Conservation (phyloP, 495 filamentous ascomycete genomes). For the Eremomyces bilateralis region DNA sequence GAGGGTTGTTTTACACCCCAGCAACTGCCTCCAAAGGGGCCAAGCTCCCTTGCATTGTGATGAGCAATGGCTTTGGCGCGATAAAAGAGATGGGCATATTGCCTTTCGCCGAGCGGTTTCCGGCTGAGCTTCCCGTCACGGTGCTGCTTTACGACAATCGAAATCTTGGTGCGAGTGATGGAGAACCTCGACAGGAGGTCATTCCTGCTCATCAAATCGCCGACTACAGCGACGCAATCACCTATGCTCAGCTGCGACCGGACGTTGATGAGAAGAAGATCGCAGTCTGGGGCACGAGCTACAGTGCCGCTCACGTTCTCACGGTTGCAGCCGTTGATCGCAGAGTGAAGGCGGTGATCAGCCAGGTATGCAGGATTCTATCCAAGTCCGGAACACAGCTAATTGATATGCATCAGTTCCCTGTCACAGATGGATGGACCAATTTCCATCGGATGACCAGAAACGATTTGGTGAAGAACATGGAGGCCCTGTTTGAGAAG, state of each 20-base stretch:
- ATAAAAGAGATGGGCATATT: constrained; percentile 16
- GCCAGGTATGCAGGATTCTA: constrained; percentile 15
- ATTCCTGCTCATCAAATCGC: constrained; percentile 14
- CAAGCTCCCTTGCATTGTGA: constrained; percentile 15
- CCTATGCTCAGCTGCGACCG: constrained; percentile 10
- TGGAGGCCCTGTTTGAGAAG: too few relatives aligned
- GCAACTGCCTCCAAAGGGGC: background rate
- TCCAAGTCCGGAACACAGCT: too few relatives aligned
- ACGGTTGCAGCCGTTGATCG: constrained; percentile 17
- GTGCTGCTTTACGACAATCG: constrained; percentile 20
- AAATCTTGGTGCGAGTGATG: constrained; percentile 19
- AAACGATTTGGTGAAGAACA: too few relatives aligned
- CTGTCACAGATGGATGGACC: too few relatives aligned
- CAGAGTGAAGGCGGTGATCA: constrained; percentile 17
- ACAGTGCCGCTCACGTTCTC: constrained; percentile 16
- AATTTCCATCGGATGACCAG: too few relatives aligned
- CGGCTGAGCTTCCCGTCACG: constrained; percentile 9
- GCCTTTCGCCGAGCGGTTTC: constrained; percentile 14
- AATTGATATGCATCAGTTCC: too few relatives aligned
- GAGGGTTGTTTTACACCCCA: constrained; percentile 11
- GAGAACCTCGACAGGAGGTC: constrained; percentile 16
- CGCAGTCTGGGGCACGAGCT: constrained; percentile 17
- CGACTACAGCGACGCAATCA: constrained; percentile 18
- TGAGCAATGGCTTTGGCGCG: constrained; percentile 14
- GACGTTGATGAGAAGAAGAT: constrained; percentile 15